Evolutionary conservation across 2,329 filamentous ascomycete genomes (phyloP), one percentile per base, ranked within the genome.

Genomic region (Penicillium griseofulvum): DNA sequence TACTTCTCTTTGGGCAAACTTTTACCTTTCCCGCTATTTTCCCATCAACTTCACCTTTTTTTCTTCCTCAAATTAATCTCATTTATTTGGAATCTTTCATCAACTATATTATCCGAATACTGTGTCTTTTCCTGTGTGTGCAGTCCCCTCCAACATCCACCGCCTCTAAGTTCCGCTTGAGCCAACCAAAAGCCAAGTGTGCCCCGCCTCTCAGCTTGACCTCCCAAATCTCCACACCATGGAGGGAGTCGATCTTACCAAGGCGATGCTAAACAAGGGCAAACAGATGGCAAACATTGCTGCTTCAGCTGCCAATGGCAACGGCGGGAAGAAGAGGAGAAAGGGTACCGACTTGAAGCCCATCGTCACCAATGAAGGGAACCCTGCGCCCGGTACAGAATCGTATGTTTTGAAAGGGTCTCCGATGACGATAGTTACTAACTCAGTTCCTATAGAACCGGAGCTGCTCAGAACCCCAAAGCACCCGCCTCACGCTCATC

Each of bases 401-500:
- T 79, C 67, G 72, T 76, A 68, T 65, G 70, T 62, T 42, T 51
- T 29, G 33, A 34, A 38, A 6, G 54, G 53, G 57, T 63, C 43
- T 8, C 46, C 52, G 43, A 49, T 52, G 49, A 45, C 36, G 17
- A 38, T 47, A 24, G 39, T 53, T 46, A 28, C 37, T 54, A 41
- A 54, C 58, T 58, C 44, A 16, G 29, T 34, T 60, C 41, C 7
- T 59, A 60, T 73, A 69, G 80, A 16, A 58, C 56, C 36, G 61
- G 63, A 44, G 59, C 62, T 24, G 37, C 45, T 36, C 46, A 31
- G 28, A 63, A 58, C 36, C 39, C 58, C 10, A 58, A 62, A 51
- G 14, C 79, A 74, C 79, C 79, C 79, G 81, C 85, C 76, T 87
- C 78, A 81, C 82, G 87, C 66, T 93, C 91, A 59, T 89, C 90